A percentile compares a stretch with the other conserved stretches of the same genome.
Evolutionary conservation across 75 land plant genomes (phyloP).

Genomic region (Isoetes taiwanensis): DNA sequence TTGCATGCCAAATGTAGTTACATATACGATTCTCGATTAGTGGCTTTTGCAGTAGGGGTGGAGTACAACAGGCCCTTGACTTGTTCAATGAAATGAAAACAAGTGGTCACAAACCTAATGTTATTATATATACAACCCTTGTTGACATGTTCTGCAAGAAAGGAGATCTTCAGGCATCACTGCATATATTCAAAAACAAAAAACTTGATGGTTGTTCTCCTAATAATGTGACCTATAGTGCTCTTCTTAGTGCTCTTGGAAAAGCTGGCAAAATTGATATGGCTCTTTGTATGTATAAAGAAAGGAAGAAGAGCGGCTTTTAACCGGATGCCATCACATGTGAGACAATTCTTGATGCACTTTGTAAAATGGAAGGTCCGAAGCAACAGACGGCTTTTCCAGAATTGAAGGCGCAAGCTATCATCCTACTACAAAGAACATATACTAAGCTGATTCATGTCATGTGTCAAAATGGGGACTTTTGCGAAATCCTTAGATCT

Average conservation of each 20-base stretch:
- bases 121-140: background rate
- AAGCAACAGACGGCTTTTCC: constrained; percentile 29
- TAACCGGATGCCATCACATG: constrained; percentile 29
- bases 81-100: constrained; percentile 42
- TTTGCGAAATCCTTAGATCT: too few relatives aligned
- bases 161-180: too few relatives aligned
- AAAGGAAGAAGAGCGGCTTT: constrained; percentile 33
- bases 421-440: too few relatives aligned
- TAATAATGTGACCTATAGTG: constrained; percentile 30
- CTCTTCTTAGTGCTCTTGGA: constrained; percentile 38
- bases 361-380: constrained; percentile 34
- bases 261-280: constrained; percentile 35
- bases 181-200: too few relatives aligned
- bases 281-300: constrained; percentile 35
- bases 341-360: constrained; percentile 43
- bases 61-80: constrained; percentile 41
- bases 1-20: constrained; percentile 34
- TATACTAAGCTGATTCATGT: too few relatives aligned
- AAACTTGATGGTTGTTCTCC: constrained; percentile 15
- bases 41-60: constrained; percentile 32
- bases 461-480: too few relatives aligned
- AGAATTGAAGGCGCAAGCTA: constrained; percentile 27
- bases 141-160: constrained; percentile 20
- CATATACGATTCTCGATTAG: constrained; percentile 46
- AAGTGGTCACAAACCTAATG: constrained; percentile 10